A percentile compares a stretch with the other conserved stretches of the same genome.
These are phyloP conservation scores for Neonothopanus nambi DNA, from an alignment of 1,284 basidiomycete genomes.

Conservation along the genomic window DNA sequence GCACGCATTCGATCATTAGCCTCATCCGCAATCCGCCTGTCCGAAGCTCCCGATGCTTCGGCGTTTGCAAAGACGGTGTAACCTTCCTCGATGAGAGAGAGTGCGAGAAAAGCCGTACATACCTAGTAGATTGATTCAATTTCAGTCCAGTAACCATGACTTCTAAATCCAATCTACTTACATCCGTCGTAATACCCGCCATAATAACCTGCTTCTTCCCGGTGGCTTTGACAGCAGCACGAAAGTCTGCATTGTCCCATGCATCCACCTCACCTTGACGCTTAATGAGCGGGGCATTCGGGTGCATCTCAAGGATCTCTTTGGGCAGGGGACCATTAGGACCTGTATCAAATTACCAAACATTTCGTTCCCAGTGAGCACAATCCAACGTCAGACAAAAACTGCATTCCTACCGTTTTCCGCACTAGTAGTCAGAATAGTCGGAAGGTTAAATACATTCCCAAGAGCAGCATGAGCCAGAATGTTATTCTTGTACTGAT, in stretches of 20 bases:
- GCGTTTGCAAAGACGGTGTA: slow-evolving; percentile 47
- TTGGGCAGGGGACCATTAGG: slow-evolving; percentile 46
- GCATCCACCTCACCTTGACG: slow-evolving; percentile 49
- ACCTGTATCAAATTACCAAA: slow-evolving; percentile 25
- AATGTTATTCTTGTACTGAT: slow-evolving; percentile 42
- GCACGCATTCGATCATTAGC: slow-evolving; percentile 48
- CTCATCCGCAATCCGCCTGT: slow-evolving; percentile 38
- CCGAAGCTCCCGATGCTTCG: slow-evolving; percentile 44
- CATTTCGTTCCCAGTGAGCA: background rate
- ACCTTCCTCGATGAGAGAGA: slow-evolving; percentile 43
- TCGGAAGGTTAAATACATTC: slow-evolving; percentile 44
- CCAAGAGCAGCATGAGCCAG: slow-evolving; percentile 46
- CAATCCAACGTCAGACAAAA: too few relatives aligned
- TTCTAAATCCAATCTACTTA: too few relatives aligned
- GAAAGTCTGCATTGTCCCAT: slow-evolving; percentile 51
- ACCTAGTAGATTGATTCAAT: slow-evolving; percentile 38
- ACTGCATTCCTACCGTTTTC: slow-evolving; percentile 40
- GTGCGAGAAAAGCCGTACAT: slow-evolving; percentile 46
- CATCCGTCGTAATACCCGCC: slow-evolving; percentile 49
- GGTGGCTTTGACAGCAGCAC: slow-evolving; percentile 44
- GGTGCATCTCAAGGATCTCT: slow-evolving; percentile 45
- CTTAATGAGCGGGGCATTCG: slow-evolving; percentile 43
- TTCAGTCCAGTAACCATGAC: too few relatives aligned
- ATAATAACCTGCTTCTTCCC: slow-evolving; percentile 50
- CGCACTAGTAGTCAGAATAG: slow-evolving; percentile 44